A percentile compares a stretch with the other conserved stretches of the same genome.
phyloP scores from a whole-genome alignment of 1,284 basidiomycete species.

The Inonotus hispidus region DNA sequence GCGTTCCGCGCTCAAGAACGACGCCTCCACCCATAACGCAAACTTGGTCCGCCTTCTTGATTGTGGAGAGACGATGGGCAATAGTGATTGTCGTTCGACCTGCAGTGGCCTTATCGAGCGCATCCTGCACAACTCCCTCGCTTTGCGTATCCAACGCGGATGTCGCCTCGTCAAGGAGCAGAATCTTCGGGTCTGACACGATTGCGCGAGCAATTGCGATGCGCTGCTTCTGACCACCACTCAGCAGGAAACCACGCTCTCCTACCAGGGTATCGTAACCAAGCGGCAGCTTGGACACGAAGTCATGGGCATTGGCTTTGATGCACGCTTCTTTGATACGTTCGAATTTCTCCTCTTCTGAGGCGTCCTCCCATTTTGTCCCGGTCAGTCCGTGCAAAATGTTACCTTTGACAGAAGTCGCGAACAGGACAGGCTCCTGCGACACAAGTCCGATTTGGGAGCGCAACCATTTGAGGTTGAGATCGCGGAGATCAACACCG shows the following conservation, averaged over 20 bases:
- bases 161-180: slow-evolving; percentile 86
- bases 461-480: slow-evolving; percentile 87
- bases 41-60: slow-evolving; percentile 80
- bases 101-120: slow-evolving; percentile 84
- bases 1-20: slow-evolving; percentile 82
- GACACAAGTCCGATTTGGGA: slow-evolving; percentile 87
- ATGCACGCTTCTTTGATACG: slow-evolving; percentile 84
- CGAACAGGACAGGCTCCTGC: slow-evolving; percentile 88
- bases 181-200: slow-evolving; percentile 82
- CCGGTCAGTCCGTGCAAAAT: slow-evolving; percentile 89
- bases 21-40: slow-evolving; percentile 84
- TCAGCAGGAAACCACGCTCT: slow-evolving; percentile 87
- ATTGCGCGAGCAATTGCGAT: slow-evolving; percentile 91
- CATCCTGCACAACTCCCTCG: slow-evolving; percentile 93
- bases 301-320: slow-evolving; percentile 89
- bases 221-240: slow-evolving; percentile 91
- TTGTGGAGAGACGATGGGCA: slow-evolving; percentile 73
- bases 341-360: slow-evolving; percentile 72
- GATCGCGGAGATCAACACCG: slow-evolving; percentile 67
- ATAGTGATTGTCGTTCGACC: slow-evolving; percentile 79
- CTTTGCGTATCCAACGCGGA: slow-evolving; percentile 86
- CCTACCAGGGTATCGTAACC: slow-evolving; percentile 92
- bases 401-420: slow-evolving; percentile 72
- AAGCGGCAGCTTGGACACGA: slow-evolving; percentile 79
- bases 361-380: slow-evolving; percentile 62